A percentile compares a stretch with the other conserved stretches of the same genome.
These are phyloP conservation scores for Clonostachys rhizophaga DNA, from an alignment of 2,329 filamentous ascomycete genomes.

Conservation along the genomic window DNA sequence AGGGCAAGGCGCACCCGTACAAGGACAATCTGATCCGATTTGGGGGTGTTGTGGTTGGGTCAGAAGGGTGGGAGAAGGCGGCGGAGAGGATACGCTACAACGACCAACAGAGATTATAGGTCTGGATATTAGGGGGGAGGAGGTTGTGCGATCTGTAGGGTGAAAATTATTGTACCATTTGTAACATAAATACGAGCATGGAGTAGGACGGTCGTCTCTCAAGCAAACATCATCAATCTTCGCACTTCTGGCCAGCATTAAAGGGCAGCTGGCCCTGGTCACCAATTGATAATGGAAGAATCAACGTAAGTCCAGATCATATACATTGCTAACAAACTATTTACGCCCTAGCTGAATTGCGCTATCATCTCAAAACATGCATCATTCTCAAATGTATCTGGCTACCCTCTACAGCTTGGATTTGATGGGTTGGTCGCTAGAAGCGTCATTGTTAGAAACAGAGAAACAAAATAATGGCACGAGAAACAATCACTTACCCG, in stretches of 20 bases:
- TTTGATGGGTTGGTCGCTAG: conserved; percentile 1
- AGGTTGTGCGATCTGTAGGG: too few relatives aligned
- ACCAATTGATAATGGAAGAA: background rate
- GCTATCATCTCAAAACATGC: too few relatives aligned
- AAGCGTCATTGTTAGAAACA: background rate
- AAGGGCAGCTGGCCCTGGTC: background rate
- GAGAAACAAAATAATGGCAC: background rate
- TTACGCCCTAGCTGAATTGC: too few relatives aligned
- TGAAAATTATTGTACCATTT: too few relatives aligned
- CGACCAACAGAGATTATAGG: conserved; percentile 46
- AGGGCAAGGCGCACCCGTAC: conserved; percentile 89
- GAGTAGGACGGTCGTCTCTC: too few relatives aligned
- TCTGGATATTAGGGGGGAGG: too few relatives aligned
- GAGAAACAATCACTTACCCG: conserved; percentile 12
- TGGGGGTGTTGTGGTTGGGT: conserved; percentile 51
- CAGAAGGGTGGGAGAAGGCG: conserved; percentile 46
- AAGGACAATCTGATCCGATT: conserved; percentile 80
- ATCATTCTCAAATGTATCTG: background rate
- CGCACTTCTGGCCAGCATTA: too few relatives aligned
- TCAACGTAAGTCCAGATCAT: background rate
- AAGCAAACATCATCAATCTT: too few relatives aligned
- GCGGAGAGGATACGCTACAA: conserved; percentile 44
- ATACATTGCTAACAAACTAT: background rate
- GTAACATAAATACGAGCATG: too few relatives aligned
- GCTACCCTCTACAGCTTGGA: background rate